These are phyloP conservation scores for Lipomyces yarrowii DNA, from an alignment of 1,139 yeast genomes.

Conservation along the genomic window DNA sequence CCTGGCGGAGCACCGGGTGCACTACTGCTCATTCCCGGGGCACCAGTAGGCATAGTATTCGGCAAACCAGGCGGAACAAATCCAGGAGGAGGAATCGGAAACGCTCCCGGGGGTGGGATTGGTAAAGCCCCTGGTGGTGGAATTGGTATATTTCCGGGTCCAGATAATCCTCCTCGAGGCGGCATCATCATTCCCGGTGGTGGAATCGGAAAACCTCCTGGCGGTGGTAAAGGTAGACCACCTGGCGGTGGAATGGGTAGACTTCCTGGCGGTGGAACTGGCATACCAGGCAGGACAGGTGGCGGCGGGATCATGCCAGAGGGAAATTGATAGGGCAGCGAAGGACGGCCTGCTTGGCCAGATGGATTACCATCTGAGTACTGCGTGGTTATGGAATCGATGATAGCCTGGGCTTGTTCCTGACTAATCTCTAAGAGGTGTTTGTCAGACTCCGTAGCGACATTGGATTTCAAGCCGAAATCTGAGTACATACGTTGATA, in stretches of 20 bases:
- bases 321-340: slow-evolving; percentile 30
- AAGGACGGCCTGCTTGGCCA: slow-evolving; percentile 2
- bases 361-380: slow-evolving; percentile 20
- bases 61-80: background rate
- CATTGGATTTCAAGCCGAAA: background rate
- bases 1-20: background rate
- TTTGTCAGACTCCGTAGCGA: background rate
- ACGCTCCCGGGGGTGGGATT: slow-evolving; percentile 20
- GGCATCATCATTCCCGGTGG: slow-evolving; percentile 15
- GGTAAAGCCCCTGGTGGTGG: slow-evolving; percentile 27
- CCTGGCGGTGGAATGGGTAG: slow-evolving; percentile 15
- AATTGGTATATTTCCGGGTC: slow-evolving; percentile 10
- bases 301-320: slow-evolving; percentile 19
- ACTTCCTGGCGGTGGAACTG: slow-evolving; percentile 24
- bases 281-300: slow-evolving; percentile 14
- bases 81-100: slow-evolving; percentile 13
- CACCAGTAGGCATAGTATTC: background rate
- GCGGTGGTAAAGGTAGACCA: slow-evolving; percentile 19
- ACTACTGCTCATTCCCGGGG: background rate
- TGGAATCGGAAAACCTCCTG: slow-evolving; percentile 15
- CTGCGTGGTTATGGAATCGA: slow-evolving; percentile 27
- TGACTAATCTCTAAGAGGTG: slow-evolving; percentile 32
- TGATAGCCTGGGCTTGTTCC: slow-evolving; percentile 34
- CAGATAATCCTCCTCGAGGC: slow-evolving; percentile 15
- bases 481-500: slow-evolving; percentile 53